Evolutionary conservation across 805 yeast genomes (phyloP), one percentile per base, ranked within the genome.

Genomic region (Debaryomyces tyrocola): DNA sequence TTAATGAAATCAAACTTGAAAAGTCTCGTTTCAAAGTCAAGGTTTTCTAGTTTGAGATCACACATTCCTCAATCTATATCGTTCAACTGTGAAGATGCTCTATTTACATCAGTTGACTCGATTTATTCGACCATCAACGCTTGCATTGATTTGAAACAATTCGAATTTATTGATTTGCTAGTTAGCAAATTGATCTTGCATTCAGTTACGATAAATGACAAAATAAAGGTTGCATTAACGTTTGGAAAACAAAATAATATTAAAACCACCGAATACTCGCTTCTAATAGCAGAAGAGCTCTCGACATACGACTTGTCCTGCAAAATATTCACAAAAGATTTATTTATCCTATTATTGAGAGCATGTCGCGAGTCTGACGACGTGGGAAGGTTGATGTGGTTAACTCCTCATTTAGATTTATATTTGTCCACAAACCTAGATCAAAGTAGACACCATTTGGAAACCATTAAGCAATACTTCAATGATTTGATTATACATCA

Each of bases 361-460:
- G 63, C 62, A 2, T 56, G 64, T 29, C 41, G 51, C 9, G 50
- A 53, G 33, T 57, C 70, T 4, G 55, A 60, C 24, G 73, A 68
- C 44, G 41, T 57, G 43, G 72, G 72, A 3, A 47, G 73, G 35
- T 50, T 67, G 24, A 54, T 66, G 59, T 68, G 73, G 73, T 42
- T 67, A 15, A 53, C 63, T n/a, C 73, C 72, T 4, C 60, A 64
- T 46, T 53, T 68, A 36, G 72, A 68, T 47, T 40, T 47, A 12
- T 64, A 33, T 46, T 20, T 58, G 33, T 39, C 37, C 27, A n/a
- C 31, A 15, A 33, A 43, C 33, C 18, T 49, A 6, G 38, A 46
- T 4, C 20, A 42, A 33, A 35, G 34, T 35, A 39, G 47, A 39
- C 28, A 7, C 31, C 47, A 34, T n/a, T 20, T 37, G 28, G 43